Conservation (phyloP, 2,329 filamentous ascomycete genomes). For the Camillea tinctor region DNA sequence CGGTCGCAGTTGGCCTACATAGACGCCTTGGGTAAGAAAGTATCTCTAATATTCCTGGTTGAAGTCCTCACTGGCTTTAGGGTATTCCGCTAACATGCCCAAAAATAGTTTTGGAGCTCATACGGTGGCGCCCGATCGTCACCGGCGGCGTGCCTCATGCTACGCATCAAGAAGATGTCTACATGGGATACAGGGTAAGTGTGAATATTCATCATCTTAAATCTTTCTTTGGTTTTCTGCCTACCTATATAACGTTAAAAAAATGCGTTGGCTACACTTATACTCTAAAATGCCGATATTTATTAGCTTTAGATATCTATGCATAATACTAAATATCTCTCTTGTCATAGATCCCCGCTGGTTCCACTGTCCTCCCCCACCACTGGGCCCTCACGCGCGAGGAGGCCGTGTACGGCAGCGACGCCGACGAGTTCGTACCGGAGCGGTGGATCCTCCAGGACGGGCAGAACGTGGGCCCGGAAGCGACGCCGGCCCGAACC, state of each 20-base stretch:
- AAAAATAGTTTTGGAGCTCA: conserved; percentile 36
- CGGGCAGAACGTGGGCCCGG: background rate
- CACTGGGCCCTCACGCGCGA: conserved; percentile 39
- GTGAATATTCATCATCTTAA: too few relatives aligned
- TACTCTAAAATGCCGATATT: too few relatives aligned
- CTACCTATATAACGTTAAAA: too few relatives aligned
- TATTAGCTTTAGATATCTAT: too few relatives aligned
- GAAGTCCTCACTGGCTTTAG: background rate
- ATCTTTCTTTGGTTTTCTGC: too few relatives aligned
- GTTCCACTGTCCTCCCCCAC: conserved; percentile 43
- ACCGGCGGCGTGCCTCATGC: conserved; percentile 39
- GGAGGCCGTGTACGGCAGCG: conserved; percentile 39
- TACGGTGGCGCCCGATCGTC: conserved; percentile 44
- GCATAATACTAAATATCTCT: background rate
- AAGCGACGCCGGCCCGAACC: background rate
- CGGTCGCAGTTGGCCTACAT: conserved; percentile 41
- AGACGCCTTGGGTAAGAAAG: conserved; percentile 33
- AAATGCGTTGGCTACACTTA: too few relatives aligned
- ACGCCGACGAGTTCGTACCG: conserved; percentile 31
- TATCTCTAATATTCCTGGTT: too few relatives aligned
- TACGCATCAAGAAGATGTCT: conserved; percentile 34
- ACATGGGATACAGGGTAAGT: conserved; percentile 32
- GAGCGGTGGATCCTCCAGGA: conserved; percentile 32
- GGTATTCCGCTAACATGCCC: background rate
- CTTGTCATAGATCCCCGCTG: conserved; percentile 38